These are phyloP conservation scores for Cordyceps javanica DNA, from an alignment of 2,329 filamentous ascomycete species.

Conservation along the genomic window DNA sequence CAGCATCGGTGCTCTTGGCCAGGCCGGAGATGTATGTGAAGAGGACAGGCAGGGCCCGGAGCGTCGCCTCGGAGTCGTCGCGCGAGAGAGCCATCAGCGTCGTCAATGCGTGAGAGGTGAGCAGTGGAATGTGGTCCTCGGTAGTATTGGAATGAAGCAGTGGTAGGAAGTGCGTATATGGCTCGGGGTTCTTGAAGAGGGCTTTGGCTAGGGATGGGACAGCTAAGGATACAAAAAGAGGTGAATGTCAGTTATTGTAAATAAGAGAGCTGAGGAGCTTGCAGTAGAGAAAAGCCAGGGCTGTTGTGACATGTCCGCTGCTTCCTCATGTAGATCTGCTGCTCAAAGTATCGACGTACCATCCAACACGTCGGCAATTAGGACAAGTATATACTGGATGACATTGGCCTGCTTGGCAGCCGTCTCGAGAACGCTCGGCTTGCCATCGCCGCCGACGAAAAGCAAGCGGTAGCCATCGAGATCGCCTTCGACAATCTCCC, in stretches of 20 bases:
- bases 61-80: conserved; percentile 58
- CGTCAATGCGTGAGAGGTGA: conserved; percentile 82
- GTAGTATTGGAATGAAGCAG: conserved; percentile 72
- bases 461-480: conserved; percentile 72
- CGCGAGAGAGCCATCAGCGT: conserved; percentile 66
- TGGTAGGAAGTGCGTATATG: conserved; percentile 77
- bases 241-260: conserved; percentile 16
- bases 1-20: conserved; percentile 78
- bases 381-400: conserved; percentile 87
- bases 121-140: conserved; percentile 78
- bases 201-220: conserved; percentile 72
- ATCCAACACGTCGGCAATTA: conserved; percentile 81
- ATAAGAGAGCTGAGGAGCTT: neutral
- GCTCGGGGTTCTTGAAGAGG: conserved; percentile 67
- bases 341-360: conserved; percentile 44
- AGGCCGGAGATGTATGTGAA: conserved; percentile 82
- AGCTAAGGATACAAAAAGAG: conserved; percentile 44
- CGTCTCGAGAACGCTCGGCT: conserved; percentile 69
- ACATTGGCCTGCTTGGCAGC: conserved; percentile 84
- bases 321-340: neutral
- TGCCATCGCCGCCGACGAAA: conserved; percentile 70
- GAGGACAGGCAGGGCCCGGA: conserved; percentile 72
- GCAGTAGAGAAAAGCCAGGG: neutral
- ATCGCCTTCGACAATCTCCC: conserved; percentile 74
- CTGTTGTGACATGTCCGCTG: neutral